A percentile compares a stretch with the other conserved stretches of the same genome.
Conservation (phyloP, 2,329 filamentous ascomycete genomes). For the Ceratocystis colombiana region DNA sequence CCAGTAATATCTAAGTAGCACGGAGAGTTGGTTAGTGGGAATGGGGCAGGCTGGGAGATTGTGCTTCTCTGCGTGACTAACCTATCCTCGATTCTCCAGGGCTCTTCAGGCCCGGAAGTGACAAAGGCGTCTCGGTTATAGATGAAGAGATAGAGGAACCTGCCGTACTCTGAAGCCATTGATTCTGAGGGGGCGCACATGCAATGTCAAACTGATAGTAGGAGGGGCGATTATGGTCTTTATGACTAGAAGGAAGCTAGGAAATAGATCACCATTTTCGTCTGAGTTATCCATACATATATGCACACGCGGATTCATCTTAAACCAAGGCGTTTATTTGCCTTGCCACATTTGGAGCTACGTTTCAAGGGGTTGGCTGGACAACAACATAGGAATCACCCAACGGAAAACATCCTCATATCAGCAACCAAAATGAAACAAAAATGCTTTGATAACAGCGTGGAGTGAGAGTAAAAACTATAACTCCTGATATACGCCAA, state of each 20-base stretch:
- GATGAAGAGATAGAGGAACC: slow-evolving; percentile 16
- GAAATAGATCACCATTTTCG: neutral
- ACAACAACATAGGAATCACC: neutral
- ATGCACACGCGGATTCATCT: neutral
- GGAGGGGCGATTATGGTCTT: neutral
- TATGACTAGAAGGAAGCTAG: neutral
- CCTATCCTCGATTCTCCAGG: neutral
- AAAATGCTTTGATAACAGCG: neutral
- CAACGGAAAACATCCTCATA: neutral
- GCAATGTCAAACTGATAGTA: neutral
- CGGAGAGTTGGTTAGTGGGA: neutral
- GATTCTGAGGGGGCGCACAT: neutral
- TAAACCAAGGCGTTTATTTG: neutral
- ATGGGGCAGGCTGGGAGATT: too few species aligned
- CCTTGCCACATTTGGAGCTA: neutral
- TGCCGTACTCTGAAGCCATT: slow-evolving; percentile 11
- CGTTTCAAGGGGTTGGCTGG: neutral
- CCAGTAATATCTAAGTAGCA: slow-evolving; percentile 13
- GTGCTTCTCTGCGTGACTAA: neutral
- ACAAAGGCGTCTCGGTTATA: slow-evolving; percentile 12
- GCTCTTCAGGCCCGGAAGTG: neutral
- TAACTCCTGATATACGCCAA: neutral
- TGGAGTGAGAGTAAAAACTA: neutral
- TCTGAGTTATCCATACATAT: neutral
- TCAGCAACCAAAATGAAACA: neutral